A percentile compares a stretch with the other conserved stretches of the same genome.
phyloP scores from a whole-genome alignment of 345 rosid species.

The Gossypium raimondii region DNA sequence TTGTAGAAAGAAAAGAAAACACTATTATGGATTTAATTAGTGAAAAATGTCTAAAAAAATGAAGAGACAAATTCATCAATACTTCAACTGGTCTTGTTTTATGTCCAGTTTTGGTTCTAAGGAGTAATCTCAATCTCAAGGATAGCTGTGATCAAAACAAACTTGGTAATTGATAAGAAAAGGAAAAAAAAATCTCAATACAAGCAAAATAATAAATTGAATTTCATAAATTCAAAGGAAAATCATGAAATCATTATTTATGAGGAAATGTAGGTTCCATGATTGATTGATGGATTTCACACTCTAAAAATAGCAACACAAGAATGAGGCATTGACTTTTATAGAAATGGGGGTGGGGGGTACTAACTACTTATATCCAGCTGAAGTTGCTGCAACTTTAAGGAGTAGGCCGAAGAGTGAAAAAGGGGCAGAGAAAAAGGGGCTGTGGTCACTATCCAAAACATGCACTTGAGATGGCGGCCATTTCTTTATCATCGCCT shows the following conservation, averaged over 20 bases:
- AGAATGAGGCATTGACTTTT: neutral
- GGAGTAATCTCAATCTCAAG: too few species aligned
- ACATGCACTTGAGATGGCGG: slow-evolving; percentile 50
- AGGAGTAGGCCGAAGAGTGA: slow-evolving; percentile 62
- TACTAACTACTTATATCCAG: slow-evolving; percentile 15
- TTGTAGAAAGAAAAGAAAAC: too few species aligned
- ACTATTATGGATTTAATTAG: too few species aligned
- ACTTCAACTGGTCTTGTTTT: too few species aligned
- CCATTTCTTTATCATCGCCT: slow-evolving; percentile 69
- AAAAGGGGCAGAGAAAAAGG: slow-evolving; percentile 73
- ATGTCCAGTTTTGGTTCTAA: too few species aligned
- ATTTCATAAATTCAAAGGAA: neutral
- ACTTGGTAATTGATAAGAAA: too few species aligned
- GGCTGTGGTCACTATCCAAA: slow-evolving; percentile 79
- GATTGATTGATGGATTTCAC: neutral
- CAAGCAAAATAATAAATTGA: neutral
- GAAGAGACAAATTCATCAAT: too few species aligned
- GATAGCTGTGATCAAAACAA: too few species aligned
- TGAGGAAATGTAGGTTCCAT: neutral
- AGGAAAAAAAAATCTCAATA: neutral
- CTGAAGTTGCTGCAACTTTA: slow-evolving; percentile 50
- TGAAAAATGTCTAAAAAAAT: too few species aligned
- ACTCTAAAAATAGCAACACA: neutral
- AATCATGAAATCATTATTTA: neutral
- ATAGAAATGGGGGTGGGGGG: neutral